Evolutionary conservation across 2,329 filamentous ascomycete species (phyloP).

Genomic region (Hypocreales sp.): DNA sequence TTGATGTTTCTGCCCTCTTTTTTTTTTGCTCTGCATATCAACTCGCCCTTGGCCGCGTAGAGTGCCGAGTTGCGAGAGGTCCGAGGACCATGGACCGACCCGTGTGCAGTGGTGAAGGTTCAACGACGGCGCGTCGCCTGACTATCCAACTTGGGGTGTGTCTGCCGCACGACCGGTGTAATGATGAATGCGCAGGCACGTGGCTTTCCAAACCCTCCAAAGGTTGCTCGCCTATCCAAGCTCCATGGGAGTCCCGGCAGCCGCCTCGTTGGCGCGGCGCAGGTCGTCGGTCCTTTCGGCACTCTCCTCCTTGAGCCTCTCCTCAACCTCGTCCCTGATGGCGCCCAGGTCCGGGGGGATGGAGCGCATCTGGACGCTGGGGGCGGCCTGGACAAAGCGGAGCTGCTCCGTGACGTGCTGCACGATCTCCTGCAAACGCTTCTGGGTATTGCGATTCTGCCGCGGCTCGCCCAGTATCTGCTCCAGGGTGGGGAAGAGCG

Average conservation of each 20-base stretch:
- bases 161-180: too few relatives aligned
- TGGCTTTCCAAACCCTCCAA: too few relatives aligned
- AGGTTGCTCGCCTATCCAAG: slow-evolving; percentile 15
- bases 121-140: too few relatives aligned
- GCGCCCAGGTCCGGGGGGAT: slow-evolving; percentile 64
- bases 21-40: too few relatives aligned
- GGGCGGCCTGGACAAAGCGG: slow-evolving; percentile 68
- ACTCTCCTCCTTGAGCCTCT: slow-evolving; percentile 46
- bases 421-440: slow-evolving; percentile 62
- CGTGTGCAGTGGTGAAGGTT: too few relatives aligned
- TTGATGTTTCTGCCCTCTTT: too few relatives aligned
- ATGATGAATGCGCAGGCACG: too few relatives aligned
- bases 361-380: slow-evolving; percentile 70
- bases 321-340: slow-evolving; percentile 54
- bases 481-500: slow-evolving; percentile 75
- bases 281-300: slow-evolving; percentile 40
- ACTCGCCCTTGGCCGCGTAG: too few relatives aligned
- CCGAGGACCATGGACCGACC: too few relatives aligned
- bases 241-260: slow-evolving; percentile 42
- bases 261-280: slow-evolving; percentile 39
- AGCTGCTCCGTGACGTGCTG: slow-evolving; percentile 73
- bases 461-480: slow-evolving; percentile 50
- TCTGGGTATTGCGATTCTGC: slow-evolving; percentile 65
- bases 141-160: too few relatives aligned
- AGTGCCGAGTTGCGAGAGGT: too few relatives aligned